phyloP scores from a whole-genome alignment of 2,329 filamentous ascomycete genomes.

The Xenoacremonium recifei region DNA sequence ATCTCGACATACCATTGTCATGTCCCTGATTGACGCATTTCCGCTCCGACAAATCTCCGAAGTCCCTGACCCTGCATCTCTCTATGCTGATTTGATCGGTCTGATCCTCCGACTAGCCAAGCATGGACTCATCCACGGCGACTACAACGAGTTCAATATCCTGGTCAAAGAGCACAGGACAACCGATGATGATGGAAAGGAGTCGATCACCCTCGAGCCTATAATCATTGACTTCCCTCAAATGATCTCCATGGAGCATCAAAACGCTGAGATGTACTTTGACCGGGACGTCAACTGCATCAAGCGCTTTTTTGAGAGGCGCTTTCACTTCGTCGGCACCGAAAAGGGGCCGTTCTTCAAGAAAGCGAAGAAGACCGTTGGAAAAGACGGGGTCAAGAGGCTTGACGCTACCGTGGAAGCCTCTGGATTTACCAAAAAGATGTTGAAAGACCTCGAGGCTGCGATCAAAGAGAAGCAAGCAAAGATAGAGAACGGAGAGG shows the following conservation, averaged over 20 bases:
- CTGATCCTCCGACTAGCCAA: conserved; percentile 81
- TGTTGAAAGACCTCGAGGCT: conserved; percentile 87
- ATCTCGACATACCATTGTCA: conserved; percentile 93
- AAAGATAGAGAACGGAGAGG: conserved; percentile 37
- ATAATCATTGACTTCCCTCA: conserved; percentile 97
- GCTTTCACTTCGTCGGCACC: conserved; percentile 84
- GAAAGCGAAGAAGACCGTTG: conserved; percentile 74
- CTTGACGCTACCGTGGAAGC: conserved; percentile 88
- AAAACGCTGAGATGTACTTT: conserved; percentile 96
- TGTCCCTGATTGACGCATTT: conserved; percentile 90
- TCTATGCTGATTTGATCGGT: conserved; percentile 89
- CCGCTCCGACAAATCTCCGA: conserved; percentile 84
- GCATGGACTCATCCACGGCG: conserved; percentile 90
- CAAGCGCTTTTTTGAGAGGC: conserved; percentile 87
- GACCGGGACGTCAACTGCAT: conserved; percentile 94
- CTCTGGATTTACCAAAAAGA: conserved; percentile 94
- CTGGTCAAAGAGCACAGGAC: conserved; percentile 74
- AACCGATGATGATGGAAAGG: conserved; percentile 38
- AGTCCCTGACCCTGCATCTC: conserved; percentile 76
- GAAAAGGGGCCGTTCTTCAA: conserved; percentile 82
- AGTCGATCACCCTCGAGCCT: conserved; percentile 60
- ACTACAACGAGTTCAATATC: conserved; percentile 99
- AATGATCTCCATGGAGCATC: conserved; percentile 93
- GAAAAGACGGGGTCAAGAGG: conserved; percentile 62
- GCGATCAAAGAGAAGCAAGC: conserved; percentile 77